Evolutionary conservation across 148 eudicot species (phyloP).

Genomic region (Persicaria tinctoria): DNA sequence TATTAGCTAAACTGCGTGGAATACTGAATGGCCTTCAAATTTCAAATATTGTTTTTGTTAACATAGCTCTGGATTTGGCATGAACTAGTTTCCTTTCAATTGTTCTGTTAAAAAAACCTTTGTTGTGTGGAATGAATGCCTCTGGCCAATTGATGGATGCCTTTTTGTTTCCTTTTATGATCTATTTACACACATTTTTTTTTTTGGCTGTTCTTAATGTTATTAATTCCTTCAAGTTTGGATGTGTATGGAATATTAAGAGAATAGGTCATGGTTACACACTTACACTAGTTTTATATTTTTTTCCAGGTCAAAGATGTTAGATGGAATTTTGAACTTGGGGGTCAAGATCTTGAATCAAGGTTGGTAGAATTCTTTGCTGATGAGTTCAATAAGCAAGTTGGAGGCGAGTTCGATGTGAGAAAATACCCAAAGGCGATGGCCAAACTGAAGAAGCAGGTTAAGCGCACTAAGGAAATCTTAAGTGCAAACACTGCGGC

Average conservation of each 20-base stretch:
- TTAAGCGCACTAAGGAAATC: conserved; percentile 94
- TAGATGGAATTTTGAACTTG: conserved; percentile 86
- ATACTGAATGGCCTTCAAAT: not conserved
- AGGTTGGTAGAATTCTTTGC: conserved; percentile 89
- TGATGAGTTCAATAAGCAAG: conserved; percentile 80
- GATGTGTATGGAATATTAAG: not conserved
- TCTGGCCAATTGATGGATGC: not conserved
- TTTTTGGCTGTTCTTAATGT: not conserved
- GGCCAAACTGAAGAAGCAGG: conserved; percentile 99
- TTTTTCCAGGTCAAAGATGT: conserved; percentile 77
- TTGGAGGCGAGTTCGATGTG: conserved; percentile 69
- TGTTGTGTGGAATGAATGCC: not conserved
- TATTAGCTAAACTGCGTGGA: not conserved
- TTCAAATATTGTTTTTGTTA: not conserved
- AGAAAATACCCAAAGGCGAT: conserved; percentile 87
- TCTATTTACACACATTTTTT: not conserved
- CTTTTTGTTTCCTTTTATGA: not conserved
- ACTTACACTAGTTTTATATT: not conserved
- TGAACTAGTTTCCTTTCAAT: conserved; percentile 1
- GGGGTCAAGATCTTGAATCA: conserved; percentile 89
- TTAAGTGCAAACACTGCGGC: conserved; percentile 88
- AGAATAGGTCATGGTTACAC: not conserved
- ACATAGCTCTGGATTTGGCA: conserved; percentile 1
- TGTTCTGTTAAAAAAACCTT: not conserved
- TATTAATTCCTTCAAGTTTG: not conserved